Percentiles rank a stretch among this genome's conserved stretches.
phyloP scores from a whole-genome alignment of 1,139 yeast genomes.

The Geotrichum phurueaensis region DNA sequence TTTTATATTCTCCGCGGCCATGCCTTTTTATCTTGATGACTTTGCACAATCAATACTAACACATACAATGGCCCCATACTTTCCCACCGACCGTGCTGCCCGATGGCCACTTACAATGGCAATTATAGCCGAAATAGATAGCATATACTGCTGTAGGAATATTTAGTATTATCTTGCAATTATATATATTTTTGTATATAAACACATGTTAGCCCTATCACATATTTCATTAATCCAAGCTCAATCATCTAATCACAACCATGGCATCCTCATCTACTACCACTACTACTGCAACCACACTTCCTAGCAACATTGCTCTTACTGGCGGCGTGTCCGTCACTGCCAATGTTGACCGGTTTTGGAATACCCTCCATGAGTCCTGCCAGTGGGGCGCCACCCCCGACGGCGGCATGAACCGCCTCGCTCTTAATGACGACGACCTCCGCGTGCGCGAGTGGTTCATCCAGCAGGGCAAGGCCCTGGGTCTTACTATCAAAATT shows the following conservation, averaged over 20 bases:
- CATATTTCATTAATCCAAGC: too few species aligned
- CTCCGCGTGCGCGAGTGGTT: conserved; percentile 68
- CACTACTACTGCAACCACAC: conserved; percentile 7
- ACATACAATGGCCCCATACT: too few species aligned
- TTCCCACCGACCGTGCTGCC: too few species aligned
- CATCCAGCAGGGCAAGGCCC: conserved; percentile 43
- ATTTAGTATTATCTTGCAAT: too few species aligned
- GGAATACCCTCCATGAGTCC: conserved; percentile 56
- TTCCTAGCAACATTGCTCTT: not conserved
- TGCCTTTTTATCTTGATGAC: not conserved
- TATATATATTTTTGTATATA: too few species aligned
- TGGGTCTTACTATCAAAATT: conserved; percentile 54
- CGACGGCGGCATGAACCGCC: conserved; percentile 55
- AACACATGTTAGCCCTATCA: too few species aligned
- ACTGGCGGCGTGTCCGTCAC: not conserved
- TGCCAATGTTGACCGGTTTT: conserved; percentile 40
- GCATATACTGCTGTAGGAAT: not conserved
- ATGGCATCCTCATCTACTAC: conserved; percentile 2
- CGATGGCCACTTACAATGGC: too few species aligned
- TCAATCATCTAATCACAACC: not conserved
- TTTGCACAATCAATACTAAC: not conserved
- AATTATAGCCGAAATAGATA: too few species aligned
- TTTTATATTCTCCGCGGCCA: not conserved
- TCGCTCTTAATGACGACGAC: conserved; percentile 57
- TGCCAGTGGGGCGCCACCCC: conserved; percentile 57